Percentiles rank a stretch among this genome's conserved stretches.
phyloP scores from a whole-genome alignment of 2,329 filamentous ascomycete species.

The Aspergillus carbonarius region DNA sequence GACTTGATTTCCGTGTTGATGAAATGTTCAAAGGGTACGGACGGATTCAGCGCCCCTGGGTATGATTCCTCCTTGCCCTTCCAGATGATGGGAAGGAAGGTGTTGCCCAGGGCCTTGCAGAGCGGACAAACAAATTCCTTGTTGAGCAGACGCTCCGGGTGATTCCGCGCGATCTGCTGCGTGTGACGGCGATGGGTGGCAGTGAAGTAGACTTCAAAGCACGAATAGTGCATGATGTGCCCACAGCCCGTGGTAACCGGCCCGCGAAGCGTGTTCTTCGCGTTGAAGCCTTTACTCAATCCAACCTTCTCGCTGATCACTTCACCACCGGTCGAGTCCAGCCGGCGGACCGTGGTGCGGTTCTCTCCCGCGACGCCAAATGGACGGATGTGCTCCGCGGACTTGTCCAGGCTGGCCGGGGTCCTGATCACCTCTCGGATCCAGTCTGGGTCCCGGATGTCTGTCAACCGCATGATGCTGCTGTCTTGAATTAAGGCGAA shows the following conservation, averaged over 20 bases:
- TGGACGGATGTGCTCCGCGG: slow-evolving; percentile 77
- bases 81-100: slow-evolving; percentile 94
- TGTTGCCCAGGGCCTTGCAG: slow-evolving; percentile 93
- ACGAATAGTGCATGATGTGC: slow-evolving; percentile 97
- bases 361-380: slow-evolving; percentile 93
- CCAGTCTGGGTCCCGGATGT: slow-evolving; percentile 77
- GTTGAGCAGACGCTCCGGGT: slow-evolving; percentile 74
- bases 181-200: slow-evolving; percentile 80
- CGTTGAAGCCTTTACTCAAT: slow-evolving; percentile 85
- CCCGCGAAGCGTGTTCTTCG: slow-evolving; percentile 64
- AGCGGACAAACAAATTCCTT: slow-evolving; percentile 96
- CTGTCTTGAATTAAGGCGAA: slow-evolving; percentile 89
- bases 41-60: slow-evolving; percentile 66
- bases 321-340: slow-evolving; percentile 69
- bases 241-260: slow-evolving; percentile 89
- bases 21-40: slow-evolving; percentile 66
- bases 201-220: slow-evolving; percentile 87
- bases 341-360: slow-evolving; percentile 70
- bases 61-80: slow-evolving; percentile 85
- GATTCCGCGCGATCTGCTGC: slow-evolving; percentile 90
- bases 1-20: slow-evolving; percentile 60
- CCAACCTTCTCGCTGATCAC: slow-evolving; percentile 74
- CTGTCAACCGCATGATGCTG: slow-evolving; percentile 80
- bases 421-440: slow-evolving; percentile 78
- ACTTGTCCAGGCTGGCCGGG: slow-evolving; percentile 78